These are phyloP conservation scores for Pseudogymnoascus sp. DNA, from an alignment of 2,329 filamentous ascomycete species.

Conservation along the genomic window DNA sequence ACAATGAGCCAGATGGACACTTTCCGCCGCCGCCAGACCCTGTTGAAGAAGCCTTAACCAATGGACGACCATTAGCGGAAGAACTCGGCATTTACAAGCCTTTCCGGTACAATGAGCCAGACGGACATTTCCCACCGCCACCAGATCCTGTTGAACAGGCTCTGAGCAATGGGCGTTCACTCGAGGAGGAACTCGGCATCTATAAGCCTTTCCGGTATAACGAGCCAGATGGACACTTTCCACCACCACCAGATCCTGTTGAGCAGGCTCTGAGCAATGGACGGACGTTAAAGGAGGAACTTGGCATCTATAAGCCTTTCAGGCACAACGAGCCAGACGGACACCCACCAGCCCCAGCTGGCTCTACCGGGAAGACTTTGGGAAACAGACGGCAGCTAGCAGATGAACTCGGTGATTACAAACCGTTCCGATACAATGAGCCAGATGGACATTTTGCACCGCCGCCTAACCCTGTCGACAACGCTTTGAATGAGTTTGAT, in stretches of 20 bases:
- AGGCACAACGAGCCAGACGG: conserved; percentile 35
- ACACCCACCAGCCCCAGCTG: conserved; percentile 22
- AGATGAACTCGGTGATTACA: conserved; percentile 27
- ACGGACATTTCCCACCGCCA: conserved; percentile 29
- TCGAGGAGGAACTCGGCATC: conserved; percentile 6
- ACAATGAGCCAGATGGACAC: conserved; percentile 36
- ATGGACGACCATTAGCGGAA: background rate
- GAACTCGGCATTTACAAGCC: conserved; percentile 5
- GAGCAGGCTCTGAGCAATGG: conserved; percentile 30
- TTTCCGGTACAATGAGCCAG: conserved; percentile 23
- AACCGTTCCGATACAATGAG: conserved; percentile 32
- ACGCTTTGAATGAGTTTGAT: conserved; percentile 35
- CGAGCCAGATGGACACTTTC: conserved; percentile 33
- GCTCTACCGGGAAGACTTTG: conserved; percentile 30
- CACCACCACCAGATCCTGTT: conserved; percentile 22
- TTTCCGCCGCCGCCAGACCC: conserved; percentile 21
- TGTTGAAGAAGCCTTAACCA: conserved; percentile 31
- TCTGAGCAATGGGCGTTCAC: conserved; percentile 22
- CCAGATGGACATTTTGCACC: conserved; percentile 32
- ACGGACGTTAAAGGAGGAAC: background rate
- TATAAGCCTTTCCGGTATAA: conserved; percentile 11
- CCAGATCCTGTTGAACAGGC: conserved; percentile 28
- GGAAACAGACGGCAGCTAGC: conserved; percentile 17
- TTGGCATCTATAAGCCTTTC: conserved; percentile 31
- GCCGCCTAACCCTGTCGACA: conserved; percentile 27